These are phyloP conservation scores for Dictyostelium purpureum DNA, from an alignment of 78 protist genomes.

Conservation along the genomic window DNA sequence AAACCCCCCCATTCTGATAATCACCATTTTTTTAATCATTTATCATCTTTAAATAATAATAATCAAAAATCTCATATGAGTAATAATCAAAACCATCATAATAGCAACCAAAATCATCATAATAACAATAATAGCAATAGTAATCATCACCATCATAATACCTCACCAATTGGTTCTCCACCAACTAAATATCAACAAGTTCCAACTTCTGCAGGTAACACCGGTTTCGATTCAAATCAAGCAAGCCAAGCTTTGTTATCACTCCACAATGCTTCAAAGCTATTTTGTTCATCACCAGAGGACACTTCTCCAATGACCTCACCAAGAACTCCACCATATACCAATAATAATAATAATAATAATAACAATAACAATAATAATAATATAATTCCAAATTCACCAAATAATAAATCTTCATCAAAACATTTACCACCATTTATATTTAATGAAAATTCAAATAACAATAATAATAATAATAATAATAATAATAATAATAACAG, in stretches of 20 bases:
- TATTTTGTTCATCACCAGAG: constrained; percentile 8
- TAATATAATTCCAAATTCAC: neutral
- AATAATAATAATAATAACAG: neutral
- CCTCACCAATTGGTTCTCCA: constrained; percentile 5
- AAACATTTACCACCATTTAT: neutral
- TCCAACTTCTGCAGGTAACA: neutral
- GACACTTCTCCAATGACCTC: constrained; percentile 41
- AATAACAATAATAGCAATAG: constrained; percentile 10
- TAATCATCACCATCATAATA: neutral
- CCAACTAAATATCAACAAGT: constrained; percentile 13
- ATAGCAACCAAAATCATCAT: neutral
- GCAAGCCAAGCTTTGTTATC: constrained; percentile 47
- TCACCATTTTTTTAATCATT: neutral
- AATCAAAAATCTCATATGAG: no score
- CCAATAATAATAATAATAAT: neutral
- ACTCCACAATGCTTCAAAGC: constrained; percentile 21
- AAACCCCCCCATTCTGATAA: constrained; percentile 6
- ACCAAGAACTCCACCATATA: constrained; percentile 37
- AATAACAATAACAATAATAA: neutral
- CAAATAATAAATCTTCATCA: neutral
- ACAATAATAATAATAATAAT: no score
- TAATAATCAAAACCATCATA: neutral
- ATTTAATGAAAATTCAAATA: neutral
- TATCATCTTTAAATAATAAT: neutral
- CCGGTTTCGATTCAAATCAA: constrained; percentile 5